Evolutionary conservation across 2,329 filamentous ascomycete genomes (phyloP).

Genomic region (Incumbomyces delicatus): DNA sequence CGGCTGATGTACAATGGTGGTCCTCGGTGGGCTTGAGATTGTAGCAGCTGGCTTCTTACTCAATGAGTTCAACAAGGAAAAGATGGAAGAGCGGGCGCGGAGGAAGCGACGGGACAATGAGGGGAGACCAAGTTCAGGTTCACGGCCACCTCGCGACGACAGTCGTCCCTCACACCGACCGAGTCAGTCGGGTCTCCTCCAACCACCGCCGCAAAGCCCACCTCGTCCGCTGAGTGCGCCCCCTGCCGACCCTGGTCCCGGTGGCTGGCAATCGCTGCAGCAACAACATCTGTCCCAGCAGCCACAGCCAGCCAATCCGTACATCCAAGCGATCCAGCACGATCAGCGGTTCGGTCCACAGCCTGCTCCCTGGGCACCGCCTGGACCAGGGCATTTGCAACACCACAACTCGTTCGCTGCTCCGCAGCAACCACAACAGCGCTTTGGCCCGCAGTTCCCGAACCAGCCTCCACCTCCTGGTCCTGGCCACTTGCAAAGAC

Average conservation of each 20-base stretch:
- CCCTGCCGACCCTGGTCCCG: conserved; percentile 1
- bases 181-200: conserved; percentile 6
- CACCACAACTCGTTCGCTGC: background rate
- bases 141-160: conserved; percentile 4
- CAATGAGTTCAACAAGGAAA: conserved; percentile 16
- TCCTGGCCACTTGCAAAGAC: conserved; percentile 7
- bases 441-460: conserved; percentile 5
- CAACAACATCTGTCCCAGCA: conserved; percentile 9
- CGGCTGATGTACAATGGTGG: conserved; percentile 9
- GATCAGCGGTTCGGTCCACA: background rate
- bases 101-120: conserved; percentile 8
- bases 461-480: conserved; percentile 3
- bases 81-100: conserved; percentile 11
- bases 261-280: conserved; percentile 4
- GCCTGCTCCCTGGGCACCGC: background rate
- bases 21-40: conserved; percentile 17
- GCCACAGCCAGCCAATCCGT: conserved; percentile 4
- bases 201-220: conserved; percentile 3
- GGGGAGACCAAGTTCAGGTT: conserved; percentile 9
- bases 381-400: background rate
- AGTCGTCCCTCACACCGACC: background rate
- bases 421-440: background rate
- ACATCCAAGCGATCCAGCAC: conserved; percentile 9
- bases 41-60: conserved; percentile 17
- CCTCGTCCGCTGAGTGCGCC: conserved; percentile 9